Evolutionary conservation across 331 rosid genomes (phyloP), one percentile per base, ranked within the genome.

Genomic region (Malus hybrid): DNA sequence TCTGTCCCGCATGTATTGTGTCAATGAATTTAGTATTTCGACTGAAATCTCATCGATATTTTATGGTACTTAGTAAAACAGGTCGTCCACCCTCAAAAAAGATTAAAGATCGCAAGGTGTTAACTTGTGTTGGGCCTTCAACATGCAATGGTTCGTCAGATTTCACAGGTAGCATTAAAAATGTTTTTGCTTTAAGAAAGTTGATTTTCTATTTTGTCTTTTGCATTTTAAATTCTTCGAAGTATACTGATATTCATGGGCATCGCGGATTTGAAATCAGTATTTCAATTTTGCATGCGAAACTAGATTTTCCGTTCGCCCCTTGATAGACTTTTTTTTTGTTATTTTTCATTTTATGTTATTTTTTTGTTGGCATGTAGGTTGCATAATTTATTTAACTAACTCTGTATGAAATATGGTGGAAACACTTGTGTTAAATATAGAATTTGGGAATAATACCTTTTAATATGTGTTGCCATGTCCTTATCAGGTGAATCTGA

Each of bases 1-100:
- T 69, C 42, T 14, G 30, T 39, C 57, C 5, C 18, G 12, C 30
- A 53, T 22, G 61, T 68, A 44, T 73, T 79, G 72, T 52, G 61
- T 28, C 14, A 36, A n/a, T 68, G 50, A 52, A 42, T 52, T 58
- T 19, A 50, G 19, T 68, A 46, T 18, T 44, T 16, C 39, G 5
- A 72, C 81, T 13, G 39, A 52, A 57, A 12, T 64, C 62, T 76
- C 53, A 30, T 72, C 28, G 9, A 42, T 28, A 42, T 72, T 86
- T 84, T 64, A 73, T 86, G 73, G 74, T 50, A 74, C 20, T 80
- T 87, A 88, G 98, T 71, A 91, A 88, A 86, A 75, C 88, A 60
- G 98, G 98, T 8, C 93, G 93, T 58, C 97, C 95, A 74, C 93
- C 95, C 70, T 82, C 91, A 5, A 93, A 88, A 82, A 93, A 93